Evolutionary conservation across 192 early-diverging fungal genomes (phyloP).

Genomic region (Gigaspora rosea): DNA sequence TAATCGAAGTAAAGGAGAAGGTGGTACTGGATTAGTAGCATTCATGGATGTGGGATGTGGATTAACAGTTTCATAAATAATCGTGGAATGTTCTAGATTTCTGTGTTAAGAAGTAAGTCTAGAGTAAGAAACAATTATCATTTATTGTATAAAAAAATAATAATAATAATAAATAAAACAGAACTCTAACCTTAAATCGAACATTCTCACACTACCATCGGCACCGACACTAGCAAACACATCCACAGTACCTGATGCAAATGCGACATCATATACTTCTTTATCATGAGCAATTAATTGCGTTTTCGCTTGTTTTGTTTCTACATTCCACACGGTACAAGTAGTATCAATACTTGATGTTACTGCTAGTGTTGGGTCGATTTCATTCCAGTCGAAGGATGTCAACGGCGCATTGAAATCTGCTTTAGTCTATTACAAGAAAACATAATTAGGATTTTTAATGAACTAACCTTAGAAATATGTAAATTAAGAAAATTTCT

Average conservation of each 20-base stretch:
- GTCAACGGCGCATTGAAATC: constrained; percentile 91
- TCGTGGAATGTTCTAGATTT: constrained; percentile 94
- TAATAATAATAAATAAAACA: not conserved
- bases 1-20: constrained; percentile 71
- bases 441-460: not conserved
- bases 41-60: constrained; percentile 32
- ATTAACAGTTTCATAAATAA: constrained; percentile 88
- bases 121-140: not conserved
- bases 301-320: constrained; percentile 95
- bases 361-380: constrained; percentile 81
- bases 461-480: not conserved
- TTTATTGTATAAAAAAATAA: not conserved
- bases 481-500: constrained; percentile 20
- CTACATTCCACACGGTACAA: constrained; percentile 99
- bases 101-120: constrained; percentile 43
- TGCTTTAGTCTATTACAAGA: constrained; percentile 50
- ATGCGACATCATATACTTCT: constrained; percentile 98
- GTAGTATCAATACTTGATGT: constrained; percentile 98
- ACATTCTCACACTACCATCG: constrained; percentile 96
- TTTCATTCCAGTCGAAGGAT: constrained; percentile 96
- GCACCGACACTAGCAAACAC: constrained; percentile 98
- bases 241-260: constrained; percentile 77
- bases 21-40: constrained; percentile 41
- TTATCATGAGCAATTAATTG: constrained; percentile 99
- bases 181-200: constrained; percentile 78